A percentile compares a stretch with the other conserved stretches of the same genome.
Evolutionary conservation across 257 asterid species (phyloP).

Genomic region (Nicotiana tabacum): DNA sequence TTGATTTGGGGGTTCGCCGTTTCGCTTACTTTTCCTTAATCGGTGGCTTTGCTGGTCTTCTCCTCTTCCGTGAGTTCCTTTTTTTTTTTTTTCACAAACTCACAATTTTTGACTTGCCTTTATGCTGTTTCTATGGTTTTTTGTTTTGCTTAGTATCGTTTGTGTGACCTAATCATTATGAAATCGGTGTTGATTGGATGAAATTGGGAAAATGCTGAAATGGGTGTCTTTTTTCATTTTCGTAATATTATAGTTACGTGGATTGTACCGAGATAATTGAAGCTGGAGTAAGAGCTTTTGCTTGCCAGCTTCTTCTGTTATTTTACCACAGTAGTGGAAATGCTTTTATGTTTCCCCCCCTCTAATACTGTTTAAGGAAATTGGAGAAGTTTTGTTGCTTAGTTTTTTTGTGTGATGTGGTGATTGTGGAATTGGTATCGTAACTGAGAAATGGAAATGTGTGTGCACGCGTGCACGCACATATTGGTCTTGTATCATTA

Average conservation of each 20-base stretch:
- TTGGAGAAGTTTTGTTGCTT: background rate
- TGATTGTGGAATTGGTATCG: background rate
- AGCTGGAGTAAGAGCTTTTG: background rate
- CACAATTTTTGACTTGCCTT: background rate
- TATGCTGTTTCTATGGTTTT: background rate
- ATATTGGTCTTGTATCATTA: no score
- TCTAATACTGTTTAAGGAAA: background rate
- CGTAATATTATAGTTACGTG: background rate
- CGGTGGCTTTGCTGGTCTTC: constrained; percentile 68
- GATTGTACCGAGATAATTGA: background rate
- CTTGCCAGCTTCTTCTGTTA: background rate
- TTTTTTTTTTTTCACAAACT: background rate
- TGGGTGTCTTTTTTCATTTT: background rate
- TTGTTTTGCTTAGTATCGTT: background rate
- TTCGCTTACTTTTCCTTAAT: constrained; percentile 57
- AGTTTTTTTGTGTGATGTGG: background rate
- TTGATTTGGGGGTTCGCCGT: constrained; percentile 66
- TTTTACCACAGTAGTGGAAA: background rate
- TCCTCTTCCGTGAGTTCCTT: constrained; percentile 53
- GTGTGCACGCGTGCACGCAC: no score
- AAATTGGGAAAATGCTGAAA: background rate
- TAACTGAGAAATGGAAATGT: no score
- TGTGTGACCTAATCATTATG: background rate
- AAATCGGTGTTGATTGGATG: background rate
- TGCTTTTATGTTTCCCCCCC: background rate